Base-by-base conservation (phyloP, 1,284 basidiomycete genomes). In the Phaffia rhodozyma region DNA sequence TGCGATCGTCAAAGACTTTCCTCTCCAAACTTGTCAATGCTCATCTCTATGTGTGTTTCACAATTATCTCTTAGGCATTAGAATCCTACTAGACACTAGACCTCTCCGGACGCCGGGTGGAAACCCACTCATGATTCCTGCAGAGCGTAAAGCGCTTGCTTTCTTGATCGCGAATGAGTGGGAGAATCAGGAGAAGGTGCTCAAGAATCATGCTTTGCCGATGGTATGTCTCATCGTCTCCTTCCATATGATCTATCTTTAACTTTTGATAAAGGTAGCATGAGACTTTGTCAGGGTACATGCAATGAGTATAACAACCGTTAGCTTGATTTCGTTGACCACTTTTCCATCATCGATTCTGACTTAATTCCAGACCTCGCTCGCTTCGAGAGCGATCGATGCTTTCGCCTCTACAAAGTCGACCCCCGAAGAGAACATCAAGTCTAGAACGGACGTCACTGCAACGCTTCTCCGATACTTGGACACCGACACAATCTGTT, bases 401-500 rank as follows among this genome's bases (percentile, higher is more conserved):
- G 82, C 84, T 0, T 79, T 96, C 69, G 72, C 76, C 38, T 25
- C 53, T 3, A 29, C 52, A 6, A 16, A 58, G 1, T 23, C 53
- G 3, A 32, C 51, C 32, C 43, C 63, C 9, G 82, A 87, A 54
- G 76, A 80, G 20, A 38, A 54, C 20, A 30, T 29, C 52, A 69
- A 74, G 32, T 83, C 82, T 20, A 79, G 86, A 7, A 72, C 75
- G n/a, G 81, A 86, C 61, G 86, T 94, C 32, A 81, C 83, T 38
- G 80, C 81, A n/a, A 80, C 84, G 25, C 75, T 98, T 55, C 74
- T 97, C 59, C 83, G 85, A 67, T 98, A 97, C 75, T 77, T 98
- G 47, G 87, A 97, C 69, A 97, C 94, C 2, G 96, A 99, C 73
- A 93, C 96, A 0, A 84, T 98, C 66, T 92, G 90, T 73, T 97